phyloP scores from a whole-genome alignment of 2,329 filamentous ascomycete genomes.

The Apiospora kogelbergensis region DNA sequence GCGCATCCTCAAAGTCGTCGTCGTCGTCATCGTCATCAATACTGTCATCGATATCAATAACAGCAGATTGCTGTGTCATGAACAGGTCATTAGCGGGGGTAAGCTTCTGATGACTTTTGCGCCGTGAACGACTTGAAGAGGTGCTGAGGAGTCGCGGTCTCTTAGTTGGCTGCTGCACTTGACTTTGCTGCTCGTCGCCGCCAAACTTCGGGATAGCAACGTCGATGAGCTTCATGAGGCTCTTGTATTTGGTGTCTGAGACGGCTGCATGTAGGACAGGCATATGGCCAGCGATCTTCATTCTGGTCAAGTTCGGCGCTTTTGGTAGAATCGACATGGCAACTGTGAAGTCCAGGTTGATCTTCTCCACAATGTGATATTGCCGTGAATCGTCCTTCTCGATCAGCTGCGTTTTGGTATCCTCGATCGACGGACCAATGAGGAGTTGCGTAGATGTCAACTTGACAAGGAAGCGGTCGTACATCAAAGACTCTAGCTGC shows the following conservation, averaged over 20 bases:
- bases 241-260: constrained; percentile 96
- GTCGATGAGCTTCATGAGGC: constrained; percentile 91
- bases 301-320: constrained; percentile 86
- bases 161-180: constrained; percentile 31
- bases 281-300: constrained; percentile 87
- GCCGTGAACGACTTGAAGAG: constrained; percentile 42
- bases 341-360: constrained; percentile 96
- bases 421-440: constrained; percentile 89
- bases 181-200: constrained; percentile 40
- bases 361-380: constrained; percentile 90
- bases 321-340: constrained; percentile 97
- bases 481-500: constrained; percentile 89
- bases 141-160: constrained; percentile 48
- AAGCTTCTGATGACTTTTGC: constrained; percentile 51
- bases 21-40: constrained; percentile 64
- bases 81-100: constrained; percentile 68
- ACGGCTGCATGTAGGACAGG: constrained; percentile 89
- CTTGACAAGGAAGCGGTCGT: constrained; percentile 93
- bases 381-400: constrained; percentile 66
- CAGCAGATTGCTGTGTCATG: constrained; percentile 68
- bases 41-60: constrained; percentile 73
- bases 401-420: constrained; percentile 79
- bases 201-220: constrained; percentile 88
- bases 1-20: constrained; percentile 68
- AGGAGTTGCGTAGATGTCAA: constrained; percentile 93